phyloP scores from a whole-genome alignment of 2,329 filamentous ascomycete species.

The Neonectria punicea region DNA sequence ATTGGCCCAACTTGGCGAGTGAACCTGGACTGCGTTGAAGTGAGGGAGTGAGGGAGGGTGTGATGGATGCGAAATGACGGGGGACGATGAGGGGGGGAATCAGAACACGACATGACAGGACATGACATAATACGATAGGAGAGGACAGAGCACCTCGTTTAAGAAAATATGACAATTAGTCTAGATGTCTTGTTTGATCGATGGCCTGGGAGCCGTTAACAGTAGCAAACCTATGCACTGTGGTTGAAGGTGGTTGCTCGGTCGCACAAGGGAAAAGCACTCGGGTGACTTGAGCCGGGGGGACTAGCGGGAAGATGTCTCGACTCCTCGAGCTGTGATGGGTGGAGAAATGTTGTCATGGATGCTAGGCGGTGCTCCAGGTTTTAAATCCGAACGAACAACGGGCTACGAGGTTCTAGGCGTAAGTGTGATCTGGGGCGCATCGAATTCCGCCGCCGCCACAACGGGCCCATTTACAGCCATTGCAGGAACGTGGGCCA shows the following conservation, averaged over 20 bases:
- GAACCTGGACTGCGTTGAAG: not conserved
- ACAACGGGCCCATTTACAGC: not conserved
- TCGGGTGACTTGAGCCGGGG: not conserved
- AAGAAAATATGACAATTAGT: not conserved
- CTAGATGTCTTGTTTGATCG: not conserved
- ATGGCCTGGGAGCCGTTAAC: not conserved
- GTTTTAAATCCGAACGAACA: not conserved
- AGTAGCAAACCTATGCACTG: too few relatives aligned
- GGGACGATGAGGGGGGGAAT: not conserved
- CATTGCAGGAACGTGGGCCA: not conserved
- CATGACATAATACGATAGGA: not conserved
- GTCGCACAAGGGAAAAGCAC: not conserved
- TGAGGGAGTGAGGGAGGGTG: not conserved
- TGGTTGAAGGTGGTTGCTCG: not conserved
- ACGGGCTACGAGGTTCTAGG: not conserved
- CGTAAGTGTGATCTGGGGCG: slow-evolving; percentile 10
- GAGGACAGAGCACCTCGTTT: not conserved
- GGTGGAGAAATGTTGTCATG: slow-evolving; percentile 25
- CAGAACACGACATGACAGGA: not conserved
- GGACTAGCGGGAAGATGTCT: slow-evolving; percentile 12
- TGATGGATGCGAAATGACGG: not conserved
- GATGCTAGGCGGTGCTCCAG: not conserved
- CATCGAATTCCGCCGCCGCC: not conserved
- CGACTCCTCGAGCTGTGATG: slow-evolving; percentile 16
- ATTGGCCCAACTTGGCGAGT: not conserved